phyloP scores from a whole-genome alignment of 2,329 filamentous ascomycete genomes.

The Exophiala dermatitidis region DNA sequence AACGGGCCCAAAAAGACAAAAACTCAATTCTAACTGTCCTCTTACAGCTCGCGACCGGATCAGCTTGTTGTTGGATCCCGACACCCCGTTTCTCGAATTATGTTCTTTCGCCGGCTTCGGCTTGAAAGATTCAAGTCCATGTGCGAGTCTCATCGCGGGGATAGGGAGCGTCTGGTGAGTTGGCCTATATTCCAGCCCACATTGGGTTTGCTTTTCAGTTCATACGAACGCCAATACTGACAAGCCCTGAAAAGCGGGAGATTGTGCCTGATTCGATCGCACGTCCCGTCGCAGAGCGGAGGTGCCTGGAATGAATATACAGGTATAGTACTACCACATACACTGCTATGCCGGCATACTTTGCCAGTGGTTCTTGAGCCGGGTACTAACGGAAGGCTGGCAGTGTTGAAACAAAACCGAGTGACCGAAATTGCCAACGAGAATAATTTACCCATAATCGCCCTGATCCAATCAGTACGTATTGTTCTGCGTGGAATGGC shows the following conservation, averaged over 20 bases:
- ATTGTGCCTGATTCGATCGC: slow-evolving; percentile 36
- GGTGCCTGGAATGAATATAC: slow-evolving; percentile 42
- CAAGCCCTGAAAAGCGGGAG: slow-evolving; percentile 27
- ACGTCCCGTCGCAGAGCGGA: slow-evolving; percentile 39
- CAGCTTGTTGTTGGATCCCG: slow-evolving; percentile 34
- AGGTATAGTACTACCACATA: neutral
- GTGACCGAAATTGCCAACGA: slow-evolving; percentile 36
- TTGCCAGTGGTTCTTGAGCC: too few species aligned
- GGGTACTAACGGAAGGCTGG: neutral
- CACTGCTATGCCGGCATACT: too few species aligned
- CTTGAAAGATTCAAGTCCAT: slow-evolving; percentile 34
- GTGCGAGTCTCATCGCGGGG: slow-evolving; percentile 35
- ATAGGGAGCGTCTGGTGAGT: slow-evolving; percentile 33
- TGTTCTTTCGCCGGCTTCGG: slow-evolving; percentile 34
- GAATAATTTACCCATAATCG: slow-evolving; percentile 37
- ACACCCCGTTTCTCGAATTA: slow-evolving; percentile 38
- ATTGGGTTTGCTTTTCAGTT: too few species aligned
- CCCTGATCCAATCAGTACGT: slow-evolving; percentile 35
- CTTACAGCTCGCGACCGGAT: slow-evolving; percentile 35
- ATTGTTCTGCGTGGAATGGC: too few species aligned
- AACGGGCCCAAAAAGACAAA: too few species aligned
- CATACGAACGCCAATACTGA: too few species aligned
- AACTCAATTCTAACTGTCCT: neutral
- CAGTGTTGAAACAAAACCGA: slow-evolving; percentile 34
- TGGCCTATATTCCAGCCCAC: neutral